phyloP scores from a whole-genome alignment of 2,329 filamentous ascomycete species.

The Sclerotiophoma versabilis region DNA sequence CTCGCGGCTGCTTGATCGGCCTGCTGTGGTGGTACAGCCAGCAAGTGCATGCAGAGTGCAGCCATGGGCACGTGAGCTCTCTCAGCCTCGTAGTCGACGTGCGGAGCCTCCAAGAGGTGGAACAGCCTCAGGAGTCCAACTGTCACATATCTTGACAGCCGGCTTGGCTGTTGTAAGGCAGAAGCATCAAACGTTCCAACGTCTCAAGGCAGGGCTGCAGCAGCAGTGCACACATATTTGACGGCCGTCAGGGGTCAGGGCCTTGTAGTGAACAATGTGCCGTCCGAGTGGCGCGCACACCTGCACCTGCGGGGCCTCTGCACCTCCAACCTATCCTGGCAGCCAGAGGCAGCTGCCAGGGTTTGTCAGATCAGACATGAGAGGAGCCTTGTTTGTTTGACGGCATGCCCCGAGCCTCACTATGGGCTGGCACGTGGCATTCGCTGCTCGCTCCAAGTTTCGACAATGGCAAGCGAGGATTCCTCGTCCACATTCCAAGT shows the following conservation, averaged over 20 bases:
- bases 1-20: conserved; percentile 8
- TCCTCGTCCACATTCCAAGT: conserved; percentile 11
- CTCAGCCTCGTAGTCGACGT: conserved; percentile 13
- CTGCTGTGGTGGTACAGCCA: conserved; percentile 27
- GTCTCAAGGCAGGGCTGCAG: conserved; percentile 30
- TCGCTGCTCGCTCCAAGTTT: conserved; percentile 1
- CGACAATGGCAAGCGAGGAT: conserved; percentile 13
- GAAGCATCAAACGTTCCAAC: conserved; percentile 33
- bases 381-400: conserved; percentile 17
- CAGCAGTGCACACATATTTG: conserved; percentile 32
- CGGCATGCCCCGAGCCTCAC: conserved; percentile 10
- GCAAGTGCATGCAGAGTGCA: conserved; percentile 16
- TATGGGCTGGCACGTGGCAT: conserved; percentile 10
- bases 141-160: conserved; percentile 30
- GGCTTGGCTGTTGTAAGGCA: conserved; percentile 36
- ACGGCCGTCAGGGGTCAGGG: conserved; percentile 14
- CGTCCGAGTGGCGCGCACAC: conserved; percentile 16
- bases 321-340: neutral
- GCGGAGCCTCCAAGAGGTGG: conserved; percentile 18
- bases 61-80: conserved; percentile 7
- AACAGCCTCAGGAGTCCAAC: conserved; percentile 26
- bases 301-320: conserved; percentile 15
- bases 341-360: neutral
- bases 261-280: conserved; percentile 17
- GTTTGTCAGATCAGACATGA: neutral